Conservation (phyloP, 768 basidiomycete genomes). For the Termitomyces sp. region DNA sequence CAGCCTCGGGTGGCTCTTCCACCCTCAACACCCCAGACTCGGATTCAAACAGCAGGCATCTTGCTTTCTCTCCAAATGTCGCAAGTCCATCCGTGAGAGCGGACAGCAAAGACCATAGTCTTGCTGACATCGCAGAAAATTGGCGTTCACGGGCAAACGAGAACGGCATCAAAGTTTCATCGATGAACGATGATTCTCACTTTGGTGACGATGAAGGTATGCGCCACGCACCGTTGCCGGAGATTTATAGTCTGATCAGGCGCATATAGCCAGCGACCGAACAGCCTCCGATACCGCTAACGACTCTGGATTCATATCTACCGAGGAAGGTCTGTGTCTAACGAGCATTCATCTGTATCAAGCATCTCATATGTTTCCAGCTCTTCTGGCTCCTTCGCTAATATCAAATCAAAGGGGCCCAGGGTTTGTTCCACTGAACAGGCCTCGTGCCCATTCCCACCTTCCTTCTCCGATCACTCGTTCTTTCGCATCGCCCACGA, state of each 20-base stretch:
- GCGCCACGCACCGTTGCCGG: slow-evolving; percentile 17
- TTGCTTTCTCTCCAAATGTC: slow-evolving; percentile 42
- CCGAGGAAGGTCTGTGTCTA: slow-evolving; percentile 40
- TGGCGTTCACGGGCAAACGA: slow-evolving; percentile 71
- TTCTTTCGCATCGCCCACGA: slow-evolving; percentile 30
- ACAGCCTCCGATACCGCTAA: slow-evolving; percentile 42
- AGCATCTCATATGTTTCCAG: slow-evolving; percentile 25
- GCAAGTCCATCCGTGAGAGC: slow-evolving; percentile 13
- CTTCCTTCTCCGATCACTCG: slow-evolving; percentile 30
- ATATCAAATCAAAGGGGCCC: slow-evolving; percentile 34
- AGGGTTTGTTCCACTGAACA: slow-evolving; percentile 28
- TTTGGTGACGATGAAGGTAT: slow-evolving; percentile 41
- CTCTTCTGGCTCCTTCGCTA: slow-evolving; percentile 53
- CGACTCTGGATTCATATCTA: slow-evolving; percentile 37
- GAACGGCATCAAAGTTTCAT: slow-evolving; percentile 63
- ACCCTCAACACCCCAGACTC: slow-evolving; percentile 58
- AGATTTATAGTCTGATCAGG: slow-evolving; percentile 20
- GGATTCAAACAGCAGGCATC: slow-evolving; percentile 29
- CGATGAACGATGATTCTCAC: slow-evolving; percentile 42
- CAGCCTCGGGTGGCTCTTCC: slow-evolving; percentile 46
- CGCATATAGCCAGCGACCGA: slow-evolving; percentile 49
- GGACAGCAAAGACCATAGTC: slow-evolving; percentile 34
- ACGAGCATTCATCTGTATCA: neutral
- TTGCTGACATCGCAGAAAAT: slow-evolving; percentile 58
- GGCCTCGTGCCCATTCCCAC: slow-evolving; percentile 54